Evolutionary conservation across 2,329 filamentous ascomycete genomes (phyloP).

Genomic region (Stylonectria norvegica): DNA sequence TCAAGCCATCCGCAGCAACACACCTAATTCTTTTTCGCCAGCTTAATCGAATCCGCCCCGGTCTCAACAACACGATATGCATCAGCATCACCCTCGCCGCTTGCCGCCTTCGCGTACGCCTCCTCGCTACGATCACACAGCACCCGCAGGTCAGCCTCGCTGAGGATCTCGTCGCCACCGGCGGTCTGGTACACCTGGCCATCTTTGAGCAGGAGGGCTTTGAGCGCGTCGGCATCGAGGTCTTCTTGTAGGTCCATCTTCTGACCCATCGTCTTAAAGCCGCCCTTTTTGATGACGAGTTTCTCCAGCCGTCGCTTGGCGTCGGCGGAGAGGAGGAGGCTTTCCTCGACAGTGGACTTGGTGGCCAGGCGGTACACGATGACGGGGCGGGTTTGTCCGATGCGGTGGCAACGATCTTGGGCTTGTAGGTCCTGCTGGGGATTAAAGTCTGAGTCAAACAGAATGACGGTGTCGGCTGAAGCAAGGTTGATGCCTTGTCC

Average conservation of each 20-base stretch:
- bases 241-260: constrained; percentile 53
- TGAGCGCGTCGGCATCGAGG: constrained; percentile 59
- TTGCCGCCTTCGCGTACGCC: constrained; percentile 69
- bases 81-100: constrained; percentile 69
- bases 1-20: not conserved
- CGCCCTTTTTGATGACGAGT: constrained; percentile 90
- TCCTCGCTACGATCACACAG: constrained; percentile 71
- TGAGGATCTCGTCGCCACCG: constrained; percentile 64
- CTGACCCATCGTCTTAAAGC: constrained; percentile 68
- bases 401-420: constrained; percentile 91
- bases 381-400: constrained; percentile 88
- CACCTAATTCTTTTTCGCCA: constrained; percentile 31
- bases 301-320: constrained; percentile 91
- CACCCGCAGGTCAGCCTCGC: constrained; percentile 70
- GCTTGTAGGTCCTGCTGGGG: constrained; percentile 96
- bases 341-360: constrained; percentile 87
- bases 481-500: constrained; percentile 95
- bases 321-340: constrained; percentile 79
- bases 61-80: constrained; percentile 79
- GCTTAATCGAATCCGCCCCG: constrained; percentile 50
- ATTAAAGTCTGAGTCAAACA: constrained; percentile 90
- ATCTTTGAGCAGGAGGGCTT: constrained; percentile 64
- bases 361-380: constrained; percentile 93
- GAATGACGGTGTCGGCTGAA: constrained; percentile 84
- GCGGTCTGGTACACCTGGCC: constrained; percentile 62